Evolutionary conservation across 768 basidiomycete genomes (phyloP), one percentile per base, ranked within the genome.

Genomic region (Amanita phalloides): DNA sequence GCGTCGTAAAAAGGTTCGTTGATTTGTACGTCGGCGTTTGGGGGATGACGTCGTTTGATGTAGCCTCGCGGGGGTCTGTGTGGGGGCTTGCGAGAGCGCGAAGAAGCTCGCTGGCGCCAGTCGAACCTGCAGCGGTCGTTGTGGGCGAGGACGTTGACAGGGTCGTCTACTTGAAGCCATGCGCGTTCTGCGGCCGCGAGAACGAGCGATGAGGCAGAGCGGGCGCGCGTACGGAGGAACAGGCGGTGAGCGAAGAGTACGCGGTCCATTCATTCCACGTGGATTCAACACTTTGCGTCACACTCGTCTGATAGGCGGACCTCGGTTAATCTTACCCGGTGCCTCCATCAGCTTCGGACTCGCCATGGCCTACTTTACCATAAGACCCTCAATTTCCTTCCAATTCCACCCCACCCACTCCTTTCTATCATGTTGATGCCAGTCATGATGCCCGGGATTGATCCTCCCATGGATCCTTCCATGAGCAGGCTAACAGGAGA

Each of bases 31-130:
- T 62, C 57, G 3, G 60, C 55, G 11, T 63, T 61, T 2, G 67
- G 62, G 30, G 75, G 72, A 37, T 63, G 61, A 48, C 68, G 63
- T 44, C 78, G 72, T 48, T 66, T 69, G 54, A 66, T 49, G 61
- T 64, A 65, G 49, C 56, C 55, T 53, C 49, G 61, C 44, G 52
- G 38, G 43, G 51, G 41, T 38, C 49, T 55, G 44, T 52, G 14
- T 54, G 48, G 51, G 20, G 52, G 45, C 41, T 58, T 60, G 44
- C 38, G 20, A 20, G 28, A 41, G 51, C 78, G 69, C 11, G 82
- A 83, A 9, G 68, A 54, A 6, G 82, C 75, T 17, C 79, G 71
- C 36, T 70, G 58, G 38, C 81, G 71, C 84, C 85, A 86, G 58
- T 86, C 77, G 61, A 79, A 83, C 6, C 84, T 69, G 21, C 17